Base-by-base conservation (phyloP, 441 rosid species). In the Aleurites moluccanus region DNA sequence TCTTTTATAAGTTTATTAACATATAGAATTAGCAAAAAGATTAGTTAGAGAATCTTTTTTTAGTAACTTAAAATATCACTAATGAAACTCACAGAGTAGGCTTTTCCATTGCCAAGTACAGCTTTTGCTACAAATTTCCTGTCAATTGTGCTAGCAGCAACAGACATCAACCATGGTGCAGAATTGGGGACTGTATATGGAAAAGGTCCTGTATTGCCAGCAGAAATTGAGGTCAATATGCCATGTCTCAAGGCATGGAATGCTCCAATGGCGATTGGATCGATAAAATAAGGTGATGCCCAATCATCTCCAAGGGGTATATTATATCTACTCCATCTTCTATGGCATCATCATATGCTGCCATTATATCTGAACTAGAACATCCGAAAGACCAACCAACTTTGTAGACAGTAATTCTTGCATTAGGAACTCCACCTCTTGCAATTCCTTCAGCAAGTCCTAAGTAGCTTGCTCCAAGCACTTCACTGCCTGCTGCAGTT, bases 181-280 rank as follows among this genome's bases (percentile, higher is more conserved):
- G 73, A 50, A 44, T 91, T 94, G 42, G 84, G 79, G 49, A 83
- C 89, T 0, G 93, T 60, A 20, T 80, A 85, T 2, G 68, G 78
- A 27, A 4, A 2, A 20, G 98, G 91, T 5, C 97, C 98, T n/a
- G 80, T 82, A 70, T 94, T 94, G 49, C 98, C 97, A 0, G 93
- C 94, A 7, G 98, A 92, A 83, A 88, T 86, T 10, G 88, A 83
- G 78, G 91, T 96, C 14, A 85, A 70, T 27, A 94, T 92, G 66
- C 95, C 92, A 27, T 79, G 74, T 56, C 84, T 85, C 80, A 86
- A 82, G 1, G 97, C 97, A 59, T 91, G 97, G 79, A 83, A 92
- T 0, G 97, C 79, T 75, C 97, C 98, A 8, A 94, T 85, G 27
- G 97, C 92, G 10, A 94, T 86, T 11, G 93, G 88, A 75, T 92